phyloP scores from a whole-genome alignment of 2,329 filamentous ascomycete species.

The Fusarium sp. region DNA sequence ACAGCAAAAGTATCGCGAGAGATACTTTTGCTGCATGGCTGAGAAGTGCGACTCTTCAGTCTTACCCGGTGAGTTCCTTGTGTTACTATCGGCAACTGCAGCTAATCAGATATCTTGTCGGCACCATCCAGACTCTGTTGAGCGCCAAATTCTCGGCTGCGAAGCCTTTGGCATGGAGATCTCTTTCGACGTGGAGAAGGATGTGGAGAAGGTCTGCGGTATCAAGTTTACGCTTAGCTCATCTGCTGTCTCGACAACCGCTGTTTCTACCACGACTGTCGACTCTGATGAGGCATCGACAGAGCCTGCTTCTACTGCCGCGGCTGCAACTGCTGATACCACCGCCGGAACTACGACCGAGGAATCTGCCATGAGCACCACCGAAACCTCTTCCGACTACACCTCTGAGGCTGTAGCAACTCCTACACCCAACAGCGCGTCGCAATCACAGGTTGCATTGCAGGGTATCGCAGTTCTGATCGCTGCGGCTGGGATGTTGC shows the following conservation, averaged over 20 bases:
- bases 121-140: not conserved
- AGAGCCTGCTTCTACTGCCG: not conserved
- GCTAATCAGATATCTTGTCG: not conserved
- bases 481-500: not conserved
- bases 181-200: not conserved
- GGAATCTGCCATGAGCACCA: not conserved
- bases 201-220: not conserved
- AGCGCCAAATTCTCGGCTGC: not conserved
- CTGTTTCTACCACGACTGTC: not conserved
- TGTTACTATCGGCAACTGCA: not conserved
- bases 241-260: not conserved
- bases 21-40: conserved; percentile 30
- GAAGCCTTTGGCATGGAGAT: not conserved
- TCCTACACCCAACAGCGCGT: not conserved
- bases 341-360: not conserved
- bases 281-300: not conserved
- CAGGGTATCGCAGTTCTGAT: not conserved
- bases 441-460: not conserved
- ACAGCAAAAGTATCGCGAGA: conserved; percentile 25
- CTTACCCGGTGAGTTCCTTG: not conserved
- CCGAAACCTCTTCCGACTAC: not conserved
- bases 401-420: not conserved
- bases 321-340: not conserved
- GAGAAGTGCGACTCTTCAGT: conserved; percentile 21
- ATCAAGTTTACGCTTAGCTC: not conserved